Percentiles rank a stretch among this genome's conserved stretches.
phyloP scores from a whole-genome alignment of 2,329 filamentous ascomycete species.

The Talaromyces sp. region DNA sequence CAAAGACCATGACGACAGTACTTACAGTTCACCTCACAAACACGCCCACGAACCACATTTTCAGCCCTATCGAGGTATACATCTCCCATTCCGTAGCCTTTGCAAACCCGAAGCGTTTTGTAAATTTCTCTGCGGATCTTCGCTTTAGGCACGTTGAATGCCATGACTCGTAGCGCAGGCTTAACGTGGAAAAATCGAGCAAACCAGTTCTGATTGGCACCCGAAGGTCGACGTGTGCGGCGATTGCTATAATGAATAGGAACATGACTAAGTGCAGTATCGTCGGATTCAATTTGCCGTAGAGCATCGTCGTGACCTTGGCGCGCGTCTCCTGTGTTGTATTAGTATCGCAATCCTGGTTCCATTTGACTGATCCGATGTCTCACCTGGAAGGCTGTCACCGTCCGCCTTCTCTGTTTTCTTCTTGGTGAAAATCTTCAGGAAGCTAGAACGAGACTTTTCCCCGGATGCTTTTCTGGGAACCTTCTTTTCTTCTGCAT shows the following conservation, averaged over 20 bases:
- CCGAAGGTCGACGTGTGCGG: constrained; percentile 1
- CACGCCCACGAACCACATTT: constrained; percentile 72
- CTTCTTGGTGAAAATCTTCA: constrained; percentile 51
- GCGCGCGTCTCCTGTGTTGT: background rate
- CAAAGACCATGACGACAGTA: background rate
- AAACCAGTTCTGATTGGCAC: constrained; percentile 69
- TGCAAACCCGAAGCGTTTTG: constrained; percentile 72
- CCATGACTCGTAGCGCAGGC: constrained; percentile 69
- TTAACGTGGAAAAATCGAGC: constrained; percentile 85
- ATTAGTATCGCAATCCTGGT: background rate
- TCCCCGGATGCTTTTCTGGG: constrained; percentile 18
- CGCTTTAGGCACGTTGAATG: constrained; percentile 67
- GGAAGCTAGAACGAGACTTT: constrained; percentile 38
- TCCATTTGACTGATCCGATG: constrained; percentile 4
- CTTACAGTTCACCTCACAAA: constrained; percentile 75
- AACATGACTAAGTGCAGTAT: constrained; percentile 4
- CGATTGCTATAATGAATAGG: constrained; percentile 26
- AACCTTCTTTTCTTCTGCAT: constrained; percentile 8
- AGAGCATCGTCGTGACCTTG: background rate
- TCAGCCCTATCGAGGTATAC: constrained; percentile 72
- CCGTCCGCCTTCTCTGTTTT: constrained; percentile 33
- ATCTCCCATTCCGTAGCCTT: constrained; percentile 72
- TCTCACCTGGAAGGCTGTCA: constrained; percentile 36
- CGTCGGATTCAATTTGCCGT: constrained; percentile 1
- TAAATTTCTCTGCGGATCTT: constrained; percentile 72